These are phyloP conservation scores for Verbascum thapsus DNA, from an alignment of 257 asterid genomes.

Conservation along the genomic window DNA sequence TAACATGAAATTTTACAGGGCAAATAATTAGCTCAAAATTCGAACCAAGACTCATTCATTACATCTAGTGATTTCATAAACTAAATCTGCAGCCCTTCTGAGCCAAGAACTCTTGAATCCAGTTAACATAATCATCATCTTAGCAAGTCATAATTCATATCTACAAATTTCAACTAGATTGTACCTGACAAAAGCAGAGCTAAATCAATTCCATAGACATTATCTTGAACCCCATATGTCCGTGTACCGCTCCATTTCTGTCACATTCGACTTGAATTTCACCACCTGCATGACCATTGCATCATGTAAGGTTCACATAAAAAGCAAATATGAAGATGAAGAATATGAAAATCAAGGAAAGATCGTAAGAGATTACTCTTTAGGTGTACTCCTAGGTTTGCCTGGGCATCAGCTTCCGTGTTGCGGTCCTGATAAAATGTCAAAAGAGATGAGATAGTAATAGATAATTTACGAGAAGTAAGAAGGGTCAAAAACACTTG, in stretches of 20 bases:
- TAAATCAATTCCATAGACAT: constrained; percentile 13
- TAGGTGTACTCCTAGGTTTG: constrained; percentile 75
- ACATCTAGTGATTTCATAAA: background rate
- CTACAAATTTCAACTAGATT: constrained; percentile 24
- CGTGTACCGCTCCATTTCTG: background rate
- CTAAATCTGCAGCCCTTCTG: background rate
- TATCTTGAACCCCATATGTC: constrained; percentile 21
- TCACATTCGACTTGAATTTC: constrained; percentile 61
- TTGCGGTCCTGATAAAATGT: constrained; percentile 59
- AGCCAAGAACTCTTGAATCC: background rate
- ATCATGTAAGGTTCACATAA: background rate
- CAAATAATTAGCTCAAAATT: too few species aligned
- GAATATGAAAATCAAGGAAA: constrained; percentile 14
- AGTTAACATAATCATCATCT: constrained; percentile 12
- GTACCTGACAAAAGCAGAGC: constrained; percentile 10
- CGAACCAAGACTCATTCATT: too few species aligned
- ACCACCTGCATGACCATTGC: constrained; percentile 48
- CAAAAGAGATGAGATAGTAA: background rate
- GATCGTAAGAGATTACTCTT: constrained; percentile 35
- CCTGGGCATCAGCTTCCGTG: constrained; percentile 91
- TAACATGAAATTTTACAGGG: too few species aligned
- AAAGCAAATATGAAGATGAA: constrained; percentile 6
- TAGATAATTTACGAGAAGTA: background rate
- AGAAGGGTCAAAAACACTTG: background rate
- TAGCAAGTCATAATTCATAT: constrained; percentile 15